Evolutionary conservation across 2,329 filamentous ascomycete genomes (phyloP), one percentile per base, ranked within the genome.

Genomic region (Monascus ruber): DNA sequence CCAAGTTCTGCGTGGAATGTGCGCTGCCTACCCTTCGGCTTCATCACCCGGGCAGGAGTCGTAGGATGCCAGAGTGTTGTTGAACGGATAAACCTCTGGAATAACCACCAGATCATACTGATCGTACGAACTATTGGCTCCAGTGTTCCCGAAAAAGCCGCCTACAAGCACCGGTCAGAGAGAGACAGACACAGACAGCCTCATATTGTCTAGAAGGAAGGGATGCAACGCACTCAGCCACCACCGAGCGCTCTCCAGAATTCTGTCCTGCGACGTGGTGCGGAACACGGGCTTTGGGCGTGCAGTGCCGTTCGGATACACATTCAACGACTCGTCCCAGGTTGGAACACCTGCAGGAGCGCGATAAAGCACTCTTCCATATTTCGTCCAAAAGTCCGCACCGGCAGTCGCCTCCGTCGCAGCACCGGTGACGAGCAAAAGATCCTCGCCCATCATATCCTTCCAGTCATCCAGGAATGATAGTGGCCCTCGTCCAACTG

Each of bases 241-340:
- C 55, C 56, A 59, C 3, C 55, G 47, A 26, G 57, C 57, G 45
- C 68, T 73, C 53, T 76, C 73, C 42, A 70, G 50, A 33, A 77
- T 77, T 26, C 74, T 64, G 7, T 62, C 66, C 52, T 76, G 73
- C 32, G 63, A 62, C 0, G 74, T 77, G 0, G 73, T 76, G 25
- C 74, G 62, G 35, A 76, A 59, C 0, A 73, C 64, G 0, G 72
- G 66, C 52, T 69, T 71, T 0, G 66, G 59, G 5, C 70, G 60
- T 5, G 60, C 58, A 10, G 68, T 73, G 7, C 68, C 66, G 41
- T 72, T 69, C 26, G 60, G 47, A 40, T 57, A 70, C 9, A 58
- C 47, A 42, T 58, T 60, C 24, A 59, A 42, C 35, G 51, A 61
- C 9, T 62, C 52, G 46, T 70, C 65, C 59, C 74, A 77, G 2